phyloP scores from a whole-genome alignment of 2,329 filamentous ascomycete species.

The Salinomyces thailandicus region DNA sequence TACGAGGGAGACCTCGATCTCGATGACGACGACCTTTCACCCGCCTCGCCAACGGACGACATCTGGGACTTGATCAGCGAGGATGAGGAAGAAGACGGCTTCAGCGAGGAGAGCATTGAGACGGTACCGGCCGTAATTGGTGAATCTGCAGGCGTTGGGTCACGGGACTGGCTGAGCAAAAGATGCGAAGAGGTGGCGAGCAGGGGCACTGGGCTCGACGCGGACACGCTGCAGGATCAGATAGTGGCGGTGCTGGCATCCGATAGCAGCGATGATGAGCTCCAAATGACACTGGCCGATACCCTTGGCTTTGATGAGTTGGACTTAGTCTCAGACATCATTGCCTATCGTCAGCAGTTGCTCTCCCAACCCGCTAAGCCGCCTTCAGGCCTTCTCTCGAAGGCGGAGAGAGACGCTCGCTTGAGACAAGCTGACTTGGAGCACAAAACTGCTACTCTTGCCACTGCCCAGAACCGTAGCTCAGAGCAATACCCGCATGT shows the following conservation, averaged over 20 bases:
- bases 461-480: constrained; percentile 57
- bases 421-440: constrained; percentile 65
- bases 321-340: constrained; percentile 85
- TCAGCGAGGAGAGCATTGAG: constrained; percentile 55
- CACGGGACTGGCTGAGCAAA: constrained; percentile 54
- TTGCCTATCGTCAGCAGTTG: constrained; percentile 64
- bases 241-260: constrained; percentile 64
- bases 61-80: constrained; percentile 90
- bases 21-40: constrained; percentile 55
- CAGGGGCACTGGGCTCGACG: constrained; percentile 55
- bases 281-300: constrained; percentile 85
- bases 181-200: constrained; percentile 58
- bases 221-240: constrained; percentile 64
- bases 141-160: constrained; percentile 22
- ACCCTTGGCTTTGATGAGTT: constrained; percentile 87
- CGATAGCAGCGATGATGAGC: constrained; percentile 61
- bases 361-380: constrained; percentile 32
- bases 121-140: constrained; percentile 37
- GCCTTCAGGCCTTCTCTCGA: constrained; percentile 53
- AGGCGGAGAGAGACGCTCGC: constrained; percentile 65
- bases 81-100: constrained; percentile 53
- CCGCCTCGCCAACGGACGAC: constrained; percentile 60
- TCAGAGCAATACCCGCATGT: constrained; percentile 85
- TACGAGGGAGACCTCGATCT: constrained; percentile 51
- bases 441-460: constrained; percentile 68